These are phyloP conservation scores for Citrullus mucosospermus DNA, from an alignment of 306 rosid species.

Conservation along the genomic window DNA sequence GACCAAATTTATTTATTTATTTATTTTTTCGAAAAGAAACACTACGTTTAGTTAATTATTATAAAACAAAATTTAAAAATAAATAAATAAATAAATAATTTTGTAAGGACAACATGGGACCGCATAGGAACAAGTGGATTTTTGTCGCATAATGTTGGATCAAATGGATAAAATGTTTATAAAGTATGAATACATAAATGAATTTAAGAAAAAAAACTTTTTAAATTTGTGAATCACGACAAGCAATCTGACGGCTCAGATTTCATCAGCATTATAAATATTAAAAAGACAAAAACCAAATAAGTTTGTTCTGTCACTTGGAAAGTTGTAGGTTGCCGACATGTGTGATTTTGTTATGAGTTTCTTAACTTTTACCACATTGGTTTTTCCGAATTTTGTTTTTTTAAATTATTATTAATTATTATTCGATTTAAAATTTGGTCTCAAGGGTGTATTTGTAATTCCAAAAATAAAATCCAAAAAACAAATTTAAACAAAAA, in stretches of 20 bases:
- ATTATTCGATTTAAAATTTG: too few species aligned
- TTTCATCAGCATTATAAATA: neutral
- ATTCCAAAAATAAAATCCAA: neutral
- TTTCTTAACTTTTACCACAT: slow-evolving; percentile 17
- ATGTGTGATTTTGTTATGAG: slow-evolving; percentile 7
- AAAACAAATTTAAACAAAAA: too few species aligned
- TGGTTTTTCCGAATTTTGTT: slow-evolving; percentile 25
- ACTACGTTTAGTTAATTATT: neutral
- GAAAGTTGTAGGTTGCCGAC: slow-evolving; percentile 22
- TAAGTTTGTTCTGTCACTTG: slow-evolving; percentile 17
- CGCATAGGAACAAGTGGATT: neutral
- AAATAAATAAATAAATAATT: neutral
- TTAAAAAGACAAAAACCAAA: slow-evolving; percentile 15
- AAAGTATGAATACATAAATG: neutral
- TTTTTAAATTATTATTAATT: neutral
- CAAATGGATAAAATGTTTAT: slow-evolving; percentile 1
- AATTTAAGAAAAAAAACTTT: neutral
- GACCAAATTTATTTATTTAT: neutral
- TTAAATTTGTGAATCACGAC: slow-evolving; percentile 21
- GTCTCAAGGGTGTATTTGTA: slow-evolving; percentile 17
- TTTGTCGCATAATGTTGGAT: neutral
- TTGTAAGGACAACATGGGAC: neutral
- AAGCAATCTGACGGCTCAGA: slow-evolving; percentile 19
- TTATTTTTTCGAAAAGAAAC: too few species aligned
- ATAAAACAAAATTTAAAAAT: neutral